phyloP scores from a whole-genome alignment of 73 alveolate genomes.

The Halteria grandinella region DNA sequence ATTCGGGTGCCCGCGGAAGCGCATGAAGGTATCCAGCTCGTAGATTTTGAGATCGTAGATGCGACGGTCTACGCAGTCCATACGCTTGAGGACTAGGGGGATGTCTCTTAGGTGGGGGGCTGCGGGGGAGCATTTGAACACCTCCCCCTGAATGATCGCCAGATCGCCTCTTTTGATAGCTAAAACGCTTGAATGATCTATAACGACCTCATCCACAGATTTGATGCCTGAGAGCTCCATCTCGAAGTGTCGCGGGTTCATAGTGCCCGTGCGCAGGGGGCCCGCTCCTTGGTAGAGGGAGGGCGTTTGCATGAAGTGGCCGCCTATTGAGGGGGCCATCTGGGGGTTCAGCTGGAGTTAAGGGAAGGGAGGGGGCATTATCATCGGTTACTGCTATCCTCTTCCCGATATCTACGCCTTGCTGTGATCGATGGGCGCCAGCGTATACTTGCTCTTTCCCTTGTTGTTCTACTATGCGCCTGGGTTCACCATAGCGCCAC shows the following conservation, averaged over 20 bases:
- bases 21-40: constrained; percentile 67
- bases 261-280: too few relatives aligned
- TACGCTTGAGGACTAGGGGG: constrained; percentile 64
- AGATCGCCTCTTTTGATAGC: constrained; percentile 76
- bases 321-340: too few relatives aligned
- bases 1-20: constrained; percentile 72
- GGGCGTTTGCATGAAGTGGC: too few relatives aligned
- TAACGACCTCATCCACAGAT: constrained; percentile 44
- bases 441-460: constrained; percentile 48
- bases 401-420: too few relatives aligned
- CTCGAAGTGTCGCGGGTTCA: constrained; percentile 58
- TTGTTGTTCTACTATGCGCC: neutral
- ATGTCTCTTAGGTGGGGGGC: constrained; percentile 54
- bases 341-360: too few relatives aligned
- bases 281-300: too few relatives aligned
- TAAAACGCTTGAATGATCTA: constrained; percentile 64
- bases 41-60: constrained; percentile 61
- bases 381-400: too few relatives aligned
- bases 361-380: too few relatives aligned
- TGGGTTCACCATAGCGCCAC: neutral
- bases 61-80: constrained; percentile 72
- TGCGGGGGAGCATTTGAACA: constrained; percentile 62
- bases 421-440: constrained; percentile 44
- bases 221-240: constrained; percentile 43
- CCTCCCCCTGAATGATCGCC: constrained; percentile 73